phyloP scores from a whole-genome alignment of 1,139 yeast species.

The Lodderomyces parapsilosis region DNA sequence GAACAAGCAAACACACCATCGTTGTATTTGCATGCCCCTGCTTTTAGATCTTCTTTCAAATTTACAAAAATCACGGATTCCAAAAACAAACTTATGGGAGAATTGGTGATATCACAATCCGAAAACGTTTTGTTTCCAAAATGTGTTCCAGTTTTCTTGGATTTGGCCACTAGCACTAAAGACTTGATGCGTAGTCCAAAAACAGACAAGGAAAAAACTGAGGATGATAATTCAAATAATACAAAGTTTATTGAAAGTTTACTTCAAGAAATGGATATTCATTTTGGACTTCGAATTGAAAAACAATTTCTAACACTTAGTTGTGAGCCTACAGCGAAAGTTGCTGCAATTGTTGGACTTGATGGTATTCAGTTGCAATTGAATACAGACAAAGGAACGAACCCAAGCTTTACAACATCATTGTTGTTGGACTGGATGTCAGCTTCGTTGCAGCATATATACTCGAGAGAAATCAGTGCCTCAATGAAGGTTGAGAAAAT shows the following conservation, averaged over 20 bases:
- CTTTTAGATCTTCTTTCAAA: conserved; percentile 53
- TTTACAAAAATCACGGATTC: conserved; percentile 26
- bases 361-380: conserved; percentile 62
- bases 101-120: conserved; percentile 67
- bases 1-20: conserved; percentile 50
- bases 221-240: conserved; percentile 13
- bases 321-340: conserved; percentile 92
- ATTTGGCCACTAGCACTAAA: conserved; percentile 50
- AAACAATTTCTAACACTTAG: conserved; percentile 75
- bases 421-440: conserved; percentile 51
- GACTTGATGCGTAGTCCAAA: conserved; percentile 30
- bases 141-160: conserved; percentile 76
- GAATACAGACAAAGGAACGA: conserved; percentile 40
- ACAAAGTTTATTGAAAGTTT: conserved; percentile 36
- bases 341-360: conserved; percentile 77
- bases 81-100: conserved; percentile 51
- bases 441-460: conserved; percentile 83
- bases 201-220: conserved; percentile 7
- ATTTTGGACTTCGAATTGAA: conserved; percentile 62
- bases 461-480: conserved; percentile 87
- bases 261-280: conserved; percentile 57
- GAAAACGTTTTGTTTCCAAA: conserved; percentile 67
- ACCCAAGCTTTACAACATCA: conserved; percentile 34
- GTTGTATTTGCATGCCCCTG: conserved; percentile 72
- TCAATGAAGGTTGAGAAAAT: conserved; percentile 58